A percentile compares a stretch with the other conserved stretches of the same genome.
phyloP scores from a whole-genome alignment of 495 filamentous ascomycete genomes.

The Alectoria sarmentosa region DNA sequence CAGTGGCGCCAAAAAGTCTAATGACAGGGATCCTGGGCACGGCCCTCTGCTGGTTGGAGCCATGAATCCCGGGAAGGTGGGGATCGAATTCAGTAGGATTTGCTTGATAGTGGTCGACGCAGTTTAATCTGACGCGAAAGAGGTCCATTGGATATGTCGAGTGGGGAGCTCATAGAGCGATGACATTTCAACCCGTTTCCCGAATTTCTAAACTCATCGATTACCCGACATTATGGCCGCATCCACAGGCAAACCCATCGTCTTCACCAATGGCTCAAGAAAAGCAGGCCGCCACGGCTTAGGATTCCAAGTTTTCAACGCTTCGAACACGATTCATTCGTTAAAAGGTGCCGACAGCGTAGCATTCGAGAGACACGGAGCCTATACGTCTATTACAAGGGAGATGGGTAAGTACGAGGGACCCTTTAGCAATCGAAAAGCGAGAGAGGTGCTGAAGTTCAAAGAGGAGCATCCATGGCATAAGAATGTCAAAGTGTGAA shows the following conservation, averaged over 20 bases:
- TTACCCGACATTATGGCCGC: slow-evolving; percentile 13
- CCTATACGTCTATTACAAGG: slow-evolving; percentile 42
- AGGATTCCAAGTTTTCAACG: slow-evolving; percentile 57
- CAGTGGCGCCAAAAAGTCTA: slow-evolving; percentile 86
- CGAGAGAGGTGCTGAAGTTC: slow-evolving; percentile 50
- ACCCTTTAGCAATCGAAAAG: slow-evolving; percentile 52
- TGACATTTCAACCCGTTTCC: slow-evolving; percentile 7
- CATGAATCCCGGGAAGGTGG: slow-evolving; percentile 51
- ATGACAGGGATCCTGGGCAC: slow-evolving; percentile 77
- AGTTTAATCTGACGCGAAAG: slow-evolving; percentile 86
- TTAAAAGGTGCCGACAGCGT: slow-evolving; percentile 36
- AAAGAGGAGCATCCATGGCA: slow-evolving; percentile 50
- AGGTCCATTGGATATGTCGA: slow-evolving; percentile 44
- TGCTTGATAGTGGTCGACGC: slow-evolving; percentile 87
- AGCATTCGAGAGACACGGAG: slow-evolving; percentile 42
- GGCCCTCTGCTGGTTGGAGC: slow-evolving; percentile 40
- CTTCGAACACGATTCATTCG: slow-evolving; percentile 53
- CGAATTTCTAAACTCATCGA: no score
- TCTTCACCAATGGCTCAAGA: slow-evolving; percentile 52
- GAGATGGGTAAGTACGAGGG: slow-evolving; percentile 50
- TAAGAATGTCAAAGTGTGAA: slow-evolving; percentile 24
- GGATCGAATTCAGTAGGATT: slow-evolving; percentile 76
- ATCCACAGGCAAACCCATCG: slow-evolving; percentile 37
- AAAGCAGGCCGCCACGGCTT: slow-evolving; percentile 53
- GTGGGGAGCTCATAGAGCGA: slow-evolving; percentile 9